Conservation (phyloP, 352 stramenopile species). For the Nothophytophthora sp. region DNA sequence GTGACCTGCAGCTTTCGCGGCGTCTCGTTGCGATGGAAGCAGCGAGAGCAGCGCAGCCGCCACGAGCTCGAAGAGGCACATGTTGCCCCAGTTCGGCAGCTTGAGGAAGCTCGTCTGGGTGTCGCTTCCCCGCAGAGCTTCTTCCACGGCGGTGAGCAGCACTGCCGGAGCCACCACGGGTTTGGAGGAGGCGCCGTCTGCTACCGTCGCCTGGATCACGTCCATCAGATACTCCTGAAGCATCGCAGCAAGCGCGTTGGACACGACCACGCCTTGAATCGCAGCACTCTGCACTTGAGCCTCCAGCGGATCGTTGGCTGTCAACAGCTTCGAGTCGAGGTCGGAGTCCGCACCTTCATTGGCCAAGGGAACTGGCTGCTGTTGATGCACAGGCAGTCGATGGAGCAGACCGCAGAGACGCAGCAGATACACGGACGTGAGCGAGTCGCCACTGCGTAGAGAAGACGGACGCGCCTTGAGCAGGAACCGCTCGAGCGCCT, state of each 20-base stretch:
- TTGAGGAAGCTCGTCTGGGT: constrained; percentile 50
- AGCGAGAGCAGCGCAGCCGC: constrained; percentile 41
- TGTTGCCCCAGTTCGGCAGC: constrained; percentile 32
- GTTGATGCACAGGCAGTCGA: constrained; percentile 37
- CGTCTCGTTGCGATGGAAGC: constrained; percentile 28
- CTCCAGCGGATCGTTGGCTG: neutral
- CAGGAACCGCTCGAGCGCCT: constrained; percentile 56
- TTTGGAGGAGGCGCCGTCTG: constrained; percentile 2
- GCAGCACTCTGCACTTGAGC: constrained; percentile 13
- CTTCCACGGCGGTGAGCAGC: constrained; percentile 59
- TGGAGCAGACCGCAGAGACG: constrained; percentile 58
- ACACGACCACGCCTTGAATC: constrained; percentile 49
- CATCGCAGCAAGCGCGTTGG: constrained; percentile 35
- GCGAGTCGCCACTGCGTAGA: constrained; percentile 45
- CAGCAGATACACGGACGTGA: constrained; percentile 72
- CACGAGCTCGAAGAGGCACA: constrained; percentile 66
- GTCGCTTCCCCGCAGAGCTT: constrained; percentile 41
- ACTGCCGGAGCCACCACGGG: constrained; percentile 17
- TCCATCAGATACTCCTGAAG: constrained; percentile 64
- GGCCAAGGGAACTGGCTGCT: constrained; percentile 2
- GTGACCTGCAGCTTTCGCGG: neutral
- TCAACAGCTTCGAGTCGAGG: neutral
- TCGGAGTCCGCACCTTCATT: constrained; percentile 10
- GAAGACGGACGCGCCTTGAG: constrained; percentile 42
- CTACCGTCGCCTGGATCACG: constrained; percentile 20